Evolutionary conservation across 306 rosid genomes (phyloP).

Genomic region (Prunus mongolica): DNA sequence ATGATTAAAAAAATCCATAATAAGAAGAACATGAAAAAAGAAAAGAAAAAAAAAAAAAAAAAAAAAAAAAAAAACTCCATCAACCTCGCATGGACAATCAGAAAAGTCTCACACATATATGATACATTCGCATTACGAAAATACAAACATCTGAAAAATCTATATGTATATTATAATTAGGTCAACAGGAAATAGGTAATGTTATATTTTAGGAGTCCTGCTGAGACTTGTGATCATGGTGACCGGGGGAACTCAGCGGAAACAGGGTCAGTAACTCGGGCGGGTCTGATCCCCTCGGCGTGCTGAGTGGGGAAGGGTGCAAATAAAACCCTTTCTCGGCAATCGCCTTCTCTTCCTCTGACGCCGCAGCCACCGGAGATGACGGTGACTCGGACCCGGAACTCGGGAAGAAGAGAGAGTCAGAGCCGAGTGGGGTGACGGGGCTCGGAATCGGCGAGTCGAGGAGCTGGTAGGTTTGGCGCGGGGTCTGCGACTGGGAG

Average conservation of each 20-base stretch:
- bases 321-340: constrained; percentile 35
- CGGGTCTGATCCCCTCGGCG: constrained; percentile 36
- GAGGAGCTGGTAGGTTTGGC: no score
- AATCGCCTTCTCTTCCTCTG: constrained; percentile 30
- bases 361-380: constrained; percentile 18
- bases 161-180: background rate
- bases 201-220: background rate
- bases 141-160: background rate
- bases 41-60: background rate
- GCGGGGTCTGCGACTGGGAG: constrained; percentile 1
- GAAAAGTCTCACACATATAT: background rate
- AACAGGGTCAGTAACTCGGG: constrained; percentile 45
- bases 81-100: background rate
- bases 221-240: background rate
- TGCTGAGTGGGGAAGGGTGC: constrained; percentile 40
- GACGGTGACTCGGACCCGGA: constrained; percentile 30
- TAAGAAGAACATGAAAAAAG: no score
- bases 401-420: constrained; percentile 19
- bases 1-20: background rate
- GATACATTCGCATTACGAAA: background rate
- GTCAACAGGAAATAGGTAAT: background rate
- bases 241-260: constrained; percentile 37
- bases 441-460: constrained; percentile 37
- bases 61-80: background rate
- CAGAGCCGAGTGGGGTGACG: constrained; percentile 30